Evolutionary conservation across 2,329 filamentous ascomycete species (phyloP).

Genomic region (Neofusicoccum sp.): DNA sequence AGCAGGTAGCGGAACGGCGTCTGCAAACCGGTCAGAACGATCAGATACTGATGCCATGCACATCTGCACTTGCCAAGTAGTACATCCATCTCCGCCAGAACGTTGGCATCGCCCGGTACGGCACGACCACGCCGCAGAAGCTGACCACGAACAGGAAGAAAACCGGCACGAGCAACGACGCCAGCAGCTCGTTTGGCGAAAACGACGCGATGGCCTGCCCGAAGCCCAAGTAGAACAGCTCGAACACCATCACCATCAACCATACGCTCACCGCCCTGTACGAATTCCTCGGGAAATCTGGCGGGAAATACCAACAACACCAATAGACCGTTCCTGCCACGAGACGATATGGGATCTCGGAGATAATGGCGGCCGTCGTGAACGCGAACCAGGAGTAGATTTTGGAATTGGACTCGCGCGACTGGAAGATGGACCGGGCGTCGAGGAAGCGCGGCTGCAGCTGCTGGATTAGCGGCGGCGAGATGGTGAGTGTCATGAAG

Average conservation of each 20-base stretch:
- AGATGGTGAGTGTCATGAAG: conserved; percentile 77
- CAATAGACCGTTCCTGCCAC: conserved; percentile 67
- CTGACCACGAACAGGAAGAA: conserved; percentile 71
- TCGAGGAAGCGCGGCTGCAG: conserved; percentile 72
- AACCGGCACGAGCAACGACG: conserved; percentile 66
- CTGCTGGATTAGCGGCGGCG: conserved; percentile 74
- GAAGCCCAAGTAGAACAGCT: conserved; percentile 66
- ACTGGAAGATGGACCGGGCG: conserved; percentile 68
- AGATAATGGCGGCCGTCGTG: conserved; percentile 65
- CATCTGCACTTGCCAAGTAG: conserved; percentile 23
- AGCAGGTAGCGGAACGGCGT: conserved; percentile 70
- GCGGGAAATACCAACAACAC: conserved; percentile 54
- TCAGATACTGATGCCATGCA: not conserved
- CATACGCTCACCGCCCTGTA: conserved; percentile 65
- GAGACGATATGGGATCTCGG: conserved; percentile 71
- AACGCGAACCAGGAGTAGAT: conserved; percentile 79
- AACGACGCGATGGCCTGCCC: conserved; percentile 70
- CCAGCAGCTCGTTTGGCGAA: conserved; percentile 67
- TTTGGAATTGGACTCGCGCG: conserved; percentile 74
- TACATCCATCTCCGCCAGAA: conserved; percentile 64
- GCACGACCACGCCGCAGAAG: conserved; percentile 77
- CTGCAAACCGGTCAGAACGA: conserved; percentile 59
- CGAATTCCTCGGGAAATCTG: conserved; percentile 57
- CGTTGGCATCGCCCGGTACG: conserved; percentile 60
- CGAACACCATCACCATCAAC: conserved; percentile 67